Percentiles rank a stretch among this genome's conserved stretches.
Conservation (phyloP, 1,284 basidiomycete species). For the Ustilago bromivora region DNA sequence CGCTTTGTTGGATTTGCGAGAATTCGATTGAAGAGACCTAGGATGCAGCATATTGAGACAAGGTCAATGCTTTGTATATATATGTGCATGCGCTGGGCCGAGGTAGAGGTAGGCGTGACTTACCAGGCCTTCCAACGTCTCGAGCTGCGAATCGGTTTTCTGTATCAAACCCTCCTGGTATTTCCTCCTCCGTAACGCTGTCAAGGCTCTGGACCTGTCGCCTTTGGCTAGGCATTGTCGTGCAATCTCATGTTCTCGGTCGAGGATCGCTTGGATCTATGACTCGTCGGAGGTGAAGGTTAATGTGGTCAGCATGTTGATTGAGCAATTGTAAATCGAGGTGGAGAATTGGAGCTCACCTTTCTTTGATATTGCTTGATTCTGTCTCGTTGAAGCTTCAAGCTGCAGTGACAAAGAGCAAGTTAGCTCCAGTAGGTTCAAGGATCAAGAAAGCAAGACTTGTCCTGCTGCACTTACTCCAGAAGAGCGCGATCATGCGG, state of each 20-base stretch:
- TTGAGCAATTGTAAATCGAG: background rate
- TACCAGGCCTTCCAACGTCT: slow-evolving; percentile 89
- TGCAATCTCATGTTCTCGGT: slow-evolving; percentile 89
- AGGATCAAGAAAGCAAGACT: slow-evolving; percentile 2
- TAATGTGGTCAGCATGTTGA: background rate
- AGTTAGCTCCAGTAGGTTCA: background rate
- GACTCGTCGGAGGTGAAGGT: background rate
- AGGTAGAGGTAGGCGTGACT: slow-evolving; percentile 65
- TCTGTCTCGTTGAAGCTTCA: slow-evolving; percentile 96
- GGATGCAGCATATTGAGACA: background rate
- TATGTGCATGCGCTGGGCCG: no score
- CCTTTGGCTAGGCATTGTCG: slow-evolving; percentile 82
- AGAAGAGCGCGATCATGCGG: slow-evolving; percentile 91
- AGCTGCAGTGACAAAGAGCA: slow-evolving; percentile 71
- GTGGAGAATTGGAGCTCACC: slow-evolving; percentile 72
- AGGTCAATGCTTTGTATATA: background rate
- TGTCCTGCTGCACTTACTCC: slow-evolving; percentile 76
- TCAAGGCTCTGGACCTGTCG: slow-evolving; percentile 85
- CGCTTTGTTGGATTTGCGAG: slow-evolving; percentile 90
- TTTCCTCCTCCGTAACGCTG: slow-evolving; percentile 87
- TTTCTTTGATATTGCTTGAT: slow-evolving; percentile 94
- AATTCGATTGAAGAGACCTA: slow-evolving; percentile 97
- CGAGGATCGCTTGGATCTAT: slow-evolving; percentile 87
- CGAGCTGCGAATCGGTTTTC: slow-evolving; percentile 90
- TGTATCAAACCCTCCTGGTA: slow-evolving; percentile 88